Evolutionary conservation across 2,329 filamentous ascomycete genomes (phyloP), one percentile per base, ranked within the genome.

Genomic region (Pseudogymnoascus sp.): DNA sequence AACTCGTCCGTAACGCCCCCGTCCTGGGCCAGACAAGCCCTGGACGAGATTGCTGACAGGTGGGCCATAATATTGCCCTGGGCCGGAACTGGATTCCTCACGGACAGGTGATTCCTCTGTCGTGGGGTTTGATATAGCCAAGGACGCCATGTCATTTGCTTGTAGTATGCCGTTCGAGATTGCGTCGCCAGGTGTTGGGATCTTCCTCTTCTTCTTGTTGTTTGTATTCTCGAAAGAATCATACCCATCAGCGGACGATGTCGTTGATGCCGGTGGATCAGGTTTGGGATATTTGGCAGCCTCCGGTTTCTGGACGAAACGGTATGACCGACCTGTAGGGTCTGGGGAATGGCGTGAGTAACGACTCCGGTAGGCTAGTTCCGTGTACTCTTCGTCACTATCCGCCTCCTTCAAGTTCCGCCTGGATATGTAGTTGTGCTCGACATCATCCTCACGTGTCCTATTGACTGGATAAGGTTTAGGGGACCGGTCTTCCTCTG

Each of bases 181-280:
- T 12, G 86, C 80, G 70, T 90, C 89, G 16, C 90, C 89, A 8
- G 91, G 91, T 0, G 92, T 92, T 0, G 95, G 95, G 39, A 99
- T 97, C 77, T 99, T 99, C 69, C 95, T 85, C 77, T 99, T 97
- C 80, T 97, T 99, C 77, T 99, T 99, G 74, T 99, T 99, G 75
- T 96, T 97, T 37, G 91, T 96, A 71, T 97, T 97, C 76, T 99
- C 95, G 71, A 97, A 96, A 5, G 91, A 95, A 75, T 99, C 95
- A 74, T 97, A 97, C 12, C 93, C 92, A 74, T 97, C 93, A 10
- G 85, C 79, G 2, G 88, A 89, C 4, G 87, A 88, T 5, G 84
- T 82, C 23, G 87, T 86, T 11, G 90, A 91, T 47, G 82, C 83
- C 60, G 87, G 83, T 21, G 85, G 83, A 47, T 85, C 80, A 16